Evolutionary conservation across 2,329 filamentous ascomycete genomes (phyloP), one percentile per base, ranked within the genome.

Genomic region (Venturiaceae sp.): DNA sequence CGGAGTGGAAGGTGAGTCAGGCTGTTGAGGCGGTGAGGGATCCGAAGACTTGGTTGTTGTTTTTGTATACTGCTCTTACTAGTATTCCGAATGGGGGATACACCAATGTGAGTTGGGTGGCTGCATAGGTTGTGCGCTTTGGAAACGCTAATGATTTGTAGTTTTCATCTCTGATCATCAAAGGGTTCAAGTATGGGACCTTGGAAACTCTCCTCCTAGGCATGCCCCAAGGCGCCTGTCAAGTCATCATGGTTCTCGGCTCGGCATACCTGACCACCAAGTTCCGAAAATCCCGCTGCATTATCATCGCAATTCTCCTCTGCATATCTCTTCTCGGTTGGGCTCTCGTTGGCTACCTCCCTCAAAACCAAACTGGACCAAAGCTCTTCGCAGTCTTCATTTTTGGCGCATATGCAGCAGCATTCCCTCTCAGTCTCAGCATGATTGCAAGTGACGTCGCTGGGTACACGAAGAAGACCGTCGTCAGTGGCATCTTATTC

Each of bases 41-140:
- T 53, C 60, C 58, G 34, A 59, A 62, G 69, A 78, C 77, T 37
- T 88, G 80, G 75, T 82, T 81, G 28, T 54, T 62, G 7, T 44
- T 61, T 67, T 8, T 66, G 68, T 66, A 57, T 68, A 8, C 62
- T 62, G 3, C 60, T 60, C n/a, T 65, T 66, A 16, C 60, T 56
- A 7, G 46, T 66, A 3, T 61, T 60, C 11, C 60, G 63, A 37
- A 62, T 58, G 21, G 63, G 60, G 1, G 54, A 53, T 9, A 66
- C 66, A 54, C 67, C 64, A 11, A 59, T 61, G 37, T 32, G 63
- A 26, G 59, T 64, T 5, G 67, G 67, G 65, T n/a, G 58, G 37
- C 58, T 63, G 52, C 58, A 61, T 63, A 19, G 57, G 60, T 14
- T 59, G 3, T 37, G 50, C 33, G 23, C 11, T 11, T n/a, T n/a